phyloP scores from a whole-genome alignment of 768 basidiomycete species.

The Suillus sp. region DNA sequence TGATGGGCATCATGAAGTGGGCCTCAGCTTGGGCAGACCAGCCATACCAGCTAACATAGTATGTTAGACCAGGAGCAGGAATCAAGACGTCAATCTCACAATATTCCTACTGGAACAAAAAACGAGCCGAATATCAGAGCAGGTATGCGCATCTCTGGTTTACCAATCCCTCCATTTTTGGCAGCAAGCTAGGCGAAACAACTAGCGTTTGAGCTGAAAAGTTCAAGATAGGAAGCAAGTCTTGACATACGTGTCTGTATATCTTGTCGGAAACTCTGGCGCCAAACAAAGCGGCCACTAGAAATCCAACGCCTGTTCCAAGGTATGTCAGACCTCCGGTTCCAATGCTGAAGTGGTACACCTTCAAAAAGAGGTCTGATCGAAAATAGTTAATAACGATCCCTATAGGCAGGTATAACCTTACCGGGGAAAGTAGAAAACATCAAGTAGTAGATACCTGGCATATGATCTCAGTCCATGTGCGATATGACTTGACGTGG shows the following conservation, averaged over 20 bases:
- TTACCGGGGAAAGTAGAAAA: conserved; percentile 66
- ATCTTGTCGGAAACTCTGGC: conserved; percentile 49
- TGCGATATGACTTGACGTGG: background rate
- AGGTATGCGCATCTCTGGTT: conserved; percentile 78
- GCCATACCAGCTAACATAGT: conserved; percentile 71
- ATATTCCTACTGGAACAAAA: conserved; percentile 69
- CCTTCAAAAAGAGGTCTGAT: conserved; percentile 45
- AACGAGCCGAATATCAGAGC: conserved; percentile 69
- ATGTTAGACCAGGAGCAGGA: conserved; percentile 8
- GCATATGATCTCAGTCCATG: background rate
- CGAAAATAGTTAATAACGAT: conserved; percentile 13
- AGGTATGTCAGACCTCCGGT: conserved; percentile 54
- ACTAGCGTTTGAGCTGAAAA: background rate
- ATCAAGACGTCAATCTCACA: conserved; percentile 45
- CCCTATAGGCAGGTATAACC: conserved; percentile 23
- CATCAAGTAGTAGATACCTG: conserved; percentile 71
- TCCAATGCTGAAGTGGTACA: conserved; percentile 55
- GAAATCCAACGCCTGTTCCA: conserved; percentile 59
- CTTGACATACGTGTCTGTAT: conserved; percentile 47
- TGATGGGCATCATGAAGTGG: conserved; percentile 80
- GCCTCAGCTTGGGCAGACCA: conserved; percentile 71
- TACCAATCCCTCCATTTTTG: conserved; percentile 62
- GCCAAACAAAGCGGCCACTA: conserved; percentile 49
- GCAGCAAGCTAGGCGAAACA: conserved; percentile 42
- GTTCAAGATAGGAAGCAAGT: background rate